phyloP scores from a whole-genome alignment of 1,139 yeast genomes.

The Pichia norvegensis region DNA sequence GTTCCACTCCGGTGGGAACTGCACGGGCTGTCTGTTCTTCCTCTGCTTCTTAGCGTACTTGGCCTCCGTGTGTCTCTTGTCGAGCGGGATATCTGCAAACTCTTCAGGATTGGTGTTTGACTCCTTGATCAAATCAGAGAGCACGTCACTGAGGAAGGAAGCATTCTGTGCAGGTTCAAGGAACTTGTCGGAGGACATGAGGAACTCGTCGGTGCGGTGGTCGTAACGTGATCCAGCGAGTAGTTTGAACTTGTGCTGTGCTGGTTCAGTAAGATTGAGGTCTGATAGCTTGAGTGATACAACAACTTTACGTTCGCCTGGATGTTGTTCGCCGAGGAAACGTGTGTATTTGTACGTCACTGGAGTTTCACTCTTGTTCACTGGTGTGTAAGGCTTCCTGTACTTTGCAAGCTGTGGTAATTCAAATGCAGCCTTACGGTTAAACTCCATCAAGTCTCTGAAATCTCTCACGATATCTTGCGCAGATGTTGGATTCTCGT shows the following conservation, averaged over 20 bases:
- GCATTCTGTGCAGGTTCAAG: conserved; percentile 84
- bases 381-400: conserved; percentile 55
- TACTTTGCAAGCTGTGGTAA: conserved; percentile 75
- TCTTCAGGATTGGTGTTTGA: conserved; percentile 59
- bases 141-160: conserved; percentile 56
- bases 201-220: conserved; percentile 48
- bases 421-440: conserved; percentile 84
- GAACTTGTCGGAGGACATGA: conserved; percentile 55
- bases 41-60: conserved; percentile 37
- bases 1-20: conserved; percentile 81
- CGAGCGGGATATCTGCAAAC: conserved; percentile 75
- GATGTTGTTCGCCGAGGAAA: conserved; percentile 60
- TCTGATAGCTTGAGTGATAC: conserved; percentile 47
- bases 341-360: conserved; percentile 63
- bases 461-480: conserved; percentile 56
- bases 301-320: conserved; percentile 64
- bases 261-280: conserved; percentile 44
- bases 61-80: conserved; percentile 55
- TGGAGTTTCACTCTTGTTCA: conserved; percentile 40
- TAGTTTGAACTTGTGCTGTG: conserved; percentile 67
- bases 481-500: conserved; percentile 55
- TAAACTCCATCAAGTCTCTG: conserved; percentile 55
- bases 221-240: conserved; percentile 77
- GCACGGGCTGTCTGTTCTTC: conserved; percentile 28
- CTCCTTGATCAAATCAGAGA: conserved; percentile 53